Conservation (phyloP, 305 asterid genomes). For the Fraxinus velutina region DNA sequence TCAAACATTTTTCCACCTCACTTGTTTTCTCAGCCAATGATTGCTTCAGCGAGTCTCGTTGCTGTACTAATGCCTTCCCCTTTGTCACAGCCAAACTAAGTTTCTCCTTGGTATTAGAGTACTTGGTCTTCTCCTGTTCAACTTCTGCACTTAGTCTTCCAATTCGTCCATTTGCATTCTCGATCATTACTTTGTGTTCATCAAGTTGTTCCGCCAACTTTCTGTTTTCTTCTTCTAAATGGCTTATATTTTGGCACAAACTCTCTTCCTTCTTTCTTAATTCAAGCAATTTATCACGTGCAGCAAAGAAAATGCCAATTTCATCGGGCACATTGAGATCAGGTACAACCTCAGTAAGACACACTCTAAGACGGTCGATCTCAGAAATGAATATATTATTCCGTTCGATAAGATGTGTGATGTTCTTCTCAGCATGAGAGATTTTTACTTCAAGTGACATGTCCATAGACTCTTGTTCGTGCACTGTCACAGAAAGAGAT, state of each 20-base stretch:
- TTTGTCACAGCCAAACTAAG: conserved; percentile 95
- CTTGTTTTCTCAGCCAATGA: conserved; percentile 71
- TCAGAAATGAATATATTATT: conserved; percentile 52
- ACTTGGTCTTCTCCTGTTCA: conserved; percentile 74
- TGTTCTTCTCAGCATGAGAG: conserved; percentile 52
- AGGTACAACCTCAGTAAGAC: conserved; percentile 49
- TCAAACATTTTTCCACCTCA: conserved; percentile 53
- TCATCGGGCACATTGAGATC: conserved; percentile 51
- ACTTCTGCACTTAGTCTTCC: conserved; percentile 60
- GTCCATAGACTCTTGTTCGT: conserved; percentile 44
- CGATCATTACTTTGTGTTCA: conserved; percentile 47
- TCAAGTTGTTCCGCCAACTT: conserved; percentile 61
- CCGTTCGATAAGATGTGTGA: conserved; percentile 45
- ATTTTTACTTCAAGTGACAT: conserved; percentile 53
- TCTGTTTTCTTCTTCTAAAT: conserved; percentile 54
- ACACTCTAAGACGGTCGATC: conserved; percentile 50
- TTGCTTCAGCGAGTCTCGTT: conserved; percentile 84
- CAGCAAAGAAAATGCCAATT: conserved; percentile 43
- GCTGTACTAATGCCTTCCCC: conserved; percentile 96
- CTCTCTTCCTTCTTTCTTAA: conserved; percentile 53
- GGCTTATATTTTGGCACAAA: conserved; percentile 46
- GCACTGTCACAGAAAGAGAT: conserved; percentile 38
- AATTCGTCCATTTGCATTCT: conserved; percentile 56
- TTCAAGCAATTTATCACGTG: conserved; percentile 53
- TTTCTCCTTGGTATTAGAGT: conserved; percentile 88